Base-by-base conservation (phyloP, 2,329 filamentous ascomycete species). In the Colletotrichum lupini region DNA sequence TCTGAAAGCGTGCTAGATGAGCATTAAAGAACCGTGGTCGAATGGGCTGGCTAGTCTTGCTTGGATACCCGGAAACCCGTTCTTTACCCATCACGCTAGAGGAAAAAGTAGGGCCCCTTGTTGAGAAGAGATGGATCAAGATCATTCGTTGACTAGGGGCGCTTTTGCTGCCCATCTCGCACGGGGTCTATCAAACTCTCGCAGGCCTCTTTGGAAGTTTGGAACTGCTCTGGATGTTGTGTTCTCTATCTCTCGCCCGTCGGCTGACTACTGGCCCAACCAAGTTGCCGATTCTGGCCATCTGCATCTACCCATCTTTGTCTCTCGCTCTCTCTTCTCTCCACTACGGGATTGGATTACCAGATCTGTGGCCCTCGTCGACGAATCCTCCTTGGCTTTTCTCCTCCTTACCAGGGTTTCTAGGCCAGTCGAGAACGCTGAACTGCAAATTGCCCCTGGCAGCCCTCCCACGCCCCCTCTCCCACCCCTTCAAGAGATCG, bases 81-180 rank as follows among this genome's bases (percentile, higher is more conserved):
- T 49, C 53, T 64, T 22, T 57, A 59, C 55, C 65, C 58, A 68
- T 68, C 14, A 59, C 69, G 42, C 69, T 59, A 72, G 46, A 46
- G 19, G 5, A n/a, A 46, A 42, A 46, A 46, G 7, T 46, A 53
- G 42, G 53, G 30, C 37, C 65, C 65, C 53, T 63, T 64, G 65
- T 64, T 59, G 14, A 60, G 59, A 37, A 37, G 59, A 30, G 22
- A 30, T 55, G 52, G 22, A 26, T 55, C 52, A 55, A 16, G 19
- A 64, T 37, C 55, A 28, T 9, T 67, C 32, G 12, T 56, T 26
- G 55, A 68, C 35, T 57, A 42, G 22, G 19, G 14, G 35, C 35
- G 5, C 61, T 42, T 66, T 46, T 30, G 30, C 26, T 42, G 60
- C 4, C n/a, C 56, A 46, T 56, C 7, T 28, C 56, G 42, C 30